Percentiles rank a stretch among this genome's conserved stretches.
Conservation (phyloP, 2,329 filamentous ascomycete genomes). For the Blumeria graminis region DNA sequence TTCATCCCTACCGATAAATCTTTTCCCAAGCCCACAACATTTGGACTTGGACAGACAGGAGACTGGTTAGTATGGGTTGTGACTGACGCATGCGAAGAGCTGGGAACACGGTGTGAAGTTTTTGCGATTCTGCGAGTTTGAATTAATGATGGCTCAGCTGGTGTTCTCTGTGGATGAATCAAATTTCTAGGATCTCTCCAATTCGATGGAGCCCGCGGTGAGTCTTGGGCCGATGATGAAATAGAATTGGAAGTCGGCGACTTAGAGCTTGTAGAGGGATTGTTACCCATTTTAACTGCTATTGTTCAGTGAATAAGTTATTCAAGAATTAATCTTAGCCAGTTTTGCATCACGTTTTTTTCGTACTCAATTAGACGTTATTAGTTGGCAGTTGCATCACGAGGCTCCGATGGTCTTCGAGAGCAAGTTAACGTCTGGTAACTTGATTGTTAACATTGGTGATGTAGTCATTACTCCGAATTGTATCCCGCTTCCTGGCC, state of each 20-base stretch:
- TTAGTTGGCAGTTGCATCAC: background rate
- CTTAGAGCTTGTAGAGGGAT: slow-evolving; percentile 19
- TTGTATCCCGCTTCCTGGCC: background rate
- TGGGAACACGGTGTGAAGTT: slow-evolving; percentile 11
- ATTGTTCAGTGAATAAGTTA: slow-evolving; percentile 3
- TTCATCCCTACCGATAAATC: slow-evolving; percentile 8
- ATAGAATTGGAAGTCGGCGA: slow-evolving; percentile 13
- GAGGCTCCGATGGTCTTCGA: background rate
- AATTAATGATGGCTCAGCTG: slow-evolving; percentile 35
- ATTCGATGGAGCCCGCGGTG: slow-evolving; percentile 9
- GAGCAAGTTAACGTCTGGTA: background rate
- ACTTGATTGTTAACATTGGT: background rate
- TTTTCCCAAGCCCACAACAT: slow-evolving; percentile 2
- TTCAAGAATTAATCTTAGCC: background rate
- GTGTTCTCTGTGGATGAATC: slow-evolving; percentile 29
- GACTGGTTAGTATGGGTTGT: slow-evolving; percentile 4
- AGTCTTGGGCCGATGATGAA: slow-evolving; percentile 11
- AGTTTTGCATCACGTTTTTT: background rate
- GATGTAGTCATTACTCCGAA: background rate
- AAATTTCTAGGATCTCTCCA: slow-evolving; percentile 24
- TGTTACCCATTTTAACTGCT: slow-evolving; percentile 21
- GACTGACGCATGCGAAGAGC: slow-evolving; percentile 5
- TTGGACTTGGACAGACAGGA: slow-evolving; percentile 6
- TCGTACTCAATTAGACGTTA: background rate
- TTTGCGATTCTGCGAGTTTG: slow-evolving; percentile 22